Evolutionary conservation across 805 yeast species (phyloP).

Genomic region (Hanseniaspora singularis): DNA sequence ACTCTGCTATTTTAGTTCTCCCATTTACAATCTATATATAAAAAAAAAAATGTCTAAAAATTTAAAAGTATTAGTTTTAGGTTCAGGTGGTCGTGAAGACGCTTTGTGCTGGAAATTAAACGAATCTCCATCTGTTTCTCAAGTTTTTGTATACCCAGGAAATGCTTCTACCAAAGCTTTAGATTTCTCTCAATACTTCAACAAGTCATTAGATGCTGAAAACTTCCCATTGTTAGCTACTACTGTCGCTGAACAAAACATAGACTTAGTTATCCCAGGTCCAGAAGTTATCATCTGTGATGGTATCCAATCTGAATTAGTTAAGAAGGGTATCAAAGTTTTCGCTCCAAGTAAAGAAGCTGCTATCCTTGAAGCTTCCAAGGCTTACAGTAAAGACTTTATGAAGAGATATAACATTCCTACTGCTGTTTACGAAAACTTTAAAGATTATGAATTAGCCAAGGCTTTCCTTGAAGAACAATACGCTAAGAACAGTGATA

Average conservation of each 20-base stretch:
- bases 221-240: slow-evolving; percentile 56
- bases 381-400: slow-evolving; percentile 84
- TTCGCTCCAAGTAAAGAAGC: slow-evolving; percentile 93
- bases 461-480: slow-evolving; percentile 41
- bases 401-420: slow-evolving; percentile 90
- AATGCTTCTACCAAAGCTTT: slow-evolving; percentile 76
- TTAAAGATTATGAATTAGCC: slow-evolving; percentile 67
- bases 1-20: too few species aligned
- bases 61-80: slow-evolving; percentile 68
- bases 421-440: slow-evolving; percentile 81
- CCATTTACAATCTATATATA: too few species aligned
- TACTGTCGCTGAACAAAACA: slow-evolving; percentile 57
- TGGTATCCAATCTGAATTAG: slow-evolving; percentile 35
- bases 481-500: slow-evolving; percentile 37
- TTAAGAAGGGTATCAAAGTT: slow-evolving; percentile 77
- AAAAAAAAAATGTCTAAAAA: slow-evolving; percentile 1
- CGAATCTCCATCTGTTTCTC: slow-evolving; percentile 59
- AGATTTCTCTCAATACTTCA: slow-evolving; percentile 19
- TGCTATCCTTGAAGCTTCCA: slow-evolving; percentile 93
- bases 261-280: slow-evolving; percentile 82
- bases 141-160: slow-evolving; percentile 89
- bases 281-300: slow-evolving; percentile 93
- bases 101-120: slow-evolving; percentile 86
- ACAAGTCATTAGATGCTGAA: slow-evolving; percentile 53
- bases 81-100: slow-evolving; percentile 98